Evolutionary conservation across 257 asterid species (phyloP), one percentile per base, ranked within the genome.

Genomic region (Scutellaria baicalensis): DNA sequence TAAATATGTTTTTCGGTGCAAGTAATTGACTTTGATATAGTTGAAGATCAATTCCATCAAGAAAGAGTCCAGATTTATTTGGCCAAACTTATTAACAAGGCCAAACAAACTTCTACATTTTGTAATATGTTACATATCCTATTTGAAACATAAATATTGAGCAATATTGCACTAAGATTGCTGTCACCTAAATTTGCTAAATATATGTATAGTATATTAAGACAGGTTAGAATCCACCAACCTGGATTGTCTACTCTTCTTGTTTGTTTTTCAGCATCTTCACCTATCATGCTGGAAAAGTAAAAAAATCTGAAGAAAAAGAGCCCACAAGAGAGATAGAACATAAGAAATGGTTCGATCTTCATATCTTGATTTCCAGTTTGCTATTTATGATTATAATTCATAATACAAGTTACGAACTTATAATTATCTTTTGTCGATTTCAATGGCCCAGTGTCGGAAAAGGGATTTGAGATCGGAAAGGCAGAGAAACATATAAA

Each of bases 1-100:
- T 27, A 27, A 27, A 27, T 27, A 27, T 27, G 33, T 17, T 38
- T 12, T 44, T 50, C 64, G 49, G 66, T 31, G 65, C 49, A 63
- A 61, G 71, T 27, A 72, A 63, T 52, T 63, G 71, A 72, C 71
- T 63, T 72, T 52, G 35, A 40, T 61, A 40, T 36, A 55, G 12
- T 5, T 20, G 17, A 27, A 39, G 12, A 65, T 16, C 10, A 35
- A 16, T 31, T 50, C 60, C 6, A 17, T 13, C 72, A 67, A 52
- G 42, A 52, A 67, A 67, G 10, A 21, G 23, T 39, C 54, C 62
- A 67, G 9, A 20, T 16, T 67, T 48, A 36, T 43, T 13, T 9
- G 27, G 12, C 20, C 17, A 14, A 3, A 48, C 16, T 14, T 1
- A 16, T 17, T 17, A 2, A 16, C 18, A 14, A 49, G 23, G 18